phyloP scores from a whole-genome alignment of 306 rosid species.

The Bauhinia variegata region DNA sequence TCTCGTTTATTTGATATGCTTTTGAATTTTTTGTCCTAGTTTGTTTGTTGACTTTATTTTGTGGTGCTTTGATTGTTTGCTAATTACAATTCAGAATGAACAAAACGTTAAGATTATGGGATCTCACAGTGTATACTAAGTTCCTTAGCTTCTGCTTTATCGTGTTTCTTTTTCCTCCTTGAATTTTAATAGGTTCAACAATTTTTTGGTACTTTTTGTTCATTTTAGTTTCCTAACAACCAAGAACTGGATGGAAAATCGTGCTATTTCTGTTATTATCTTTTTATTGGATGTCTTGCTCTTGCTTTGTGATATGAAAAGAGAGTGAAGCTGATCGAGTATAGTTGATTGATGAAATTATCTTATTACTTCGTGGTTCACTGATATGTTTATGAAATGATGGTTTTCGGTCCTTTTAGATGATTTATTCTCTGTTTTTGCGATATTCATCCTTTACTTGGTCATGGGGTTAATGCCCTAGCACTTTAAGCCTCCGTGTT shows the following conservation, averaged over 20 bases:
- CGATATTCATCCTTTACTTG: neutral
- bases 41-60: conserved; percentile 5
- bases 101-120: conserved; percentile 18
- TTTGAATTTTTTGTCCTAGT: neutral
- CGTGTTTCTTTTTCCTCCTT: neutral
- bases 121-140: neutral
- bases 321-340: conserved; percentile 12
- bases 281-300: conserved; percentile 39
- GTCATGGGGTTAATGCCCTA: neutral
- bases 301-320: neutral
- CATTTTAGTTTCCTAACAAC: neutral
- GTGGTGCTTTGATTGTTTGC: conserved; percentile 15
- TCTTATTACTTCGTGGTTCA: neutral
- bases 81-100: neutral
- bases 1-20: neutral
- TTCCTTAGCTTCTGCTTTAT: conserved; percentile 15
- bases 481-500: neutral
- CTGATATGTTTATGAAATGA: conserved; percentile 24
- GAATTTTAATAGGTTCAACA: neutral
- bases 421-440: neutral
- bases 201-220: neutral
- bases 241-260: conserved; percentile 3
- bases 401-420: conserved; percentile 32
- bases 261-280: conserved; percentile 9
- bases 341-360: conserved; percentile 26